These are phyloP conservation scores for Medicago ruthenica DNA, from an alignment of 306 rosid genomes.

Conservation along the genomic window DNA sequence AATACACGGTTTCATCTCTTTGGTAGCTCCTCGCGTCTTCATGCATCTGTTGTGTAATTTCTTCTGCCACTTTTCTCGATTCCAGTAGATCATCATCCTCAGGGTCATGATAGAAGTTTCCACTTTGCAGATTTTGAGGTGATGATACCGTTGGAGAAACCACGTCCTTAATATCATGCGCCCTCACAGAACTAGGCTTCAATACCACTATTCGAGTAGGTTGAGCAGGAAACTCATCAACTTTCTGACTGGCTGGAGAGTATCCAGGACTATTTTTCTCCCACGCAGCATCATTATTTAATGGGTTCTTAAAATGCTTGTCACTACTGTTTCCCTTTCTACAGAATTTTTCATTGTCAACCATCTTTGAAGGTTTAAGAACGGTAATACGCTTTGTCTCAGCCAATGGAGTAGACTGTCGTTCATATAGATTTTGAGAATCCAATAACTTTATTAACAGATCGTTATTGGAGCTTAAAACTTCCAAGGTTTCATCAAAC, in stretches of 20 bases:
- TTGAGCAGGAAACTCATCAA: conserved; percentile 68
- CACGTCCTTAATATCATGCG: conserved; percentile 64
- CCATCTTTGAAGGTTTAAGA: conserved; percentile 89
- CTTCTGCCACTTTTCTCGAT: conserved; percentile 63
- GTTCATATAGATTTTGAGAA: conserved; percentile 74
- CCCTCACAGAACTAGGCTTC: conserved; percentile 84
- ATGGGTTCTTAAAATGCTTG: conserved; percentile 56
- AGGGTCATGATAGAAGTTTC: conserved; percentile 56
- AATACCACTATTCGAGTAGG: conserved; percentile 96
- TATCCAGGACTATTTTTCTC: conserved; percentile 56
- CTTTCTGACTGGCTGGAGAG: conserved; percentile 57
- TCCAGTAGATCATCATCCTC: conserved; percentile 63
- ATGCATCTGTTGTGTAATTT: conserved; percentile 60
- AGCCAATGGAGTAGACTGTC: conserved; percentile 62
- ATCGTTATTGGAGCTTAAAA: conserved; percentile 87
- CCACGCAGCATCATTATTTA: conserved; percentile 53
- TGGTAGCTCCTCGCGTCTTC: conserved; percentile 61
- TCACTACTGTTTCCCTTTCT: conserved; percentile 58
- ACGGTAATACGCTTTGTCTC: conserved; percentile 95
- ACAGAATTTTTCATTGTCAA: conserved; percentile 55
- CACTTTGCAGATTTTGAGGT: conserved; percentile 58
- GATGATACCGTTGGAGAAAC: conserved; percentile 66
- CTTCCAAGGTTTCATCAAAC: conserved; percentile 86
- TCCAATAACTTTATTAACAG: conserved; percentile 74
- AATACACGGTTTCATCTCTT: conserved; percentile 73